Conservation (phyloP, 768 basidiomycete genomes). For the Tylopilus cervinicoccineus region DNA sequence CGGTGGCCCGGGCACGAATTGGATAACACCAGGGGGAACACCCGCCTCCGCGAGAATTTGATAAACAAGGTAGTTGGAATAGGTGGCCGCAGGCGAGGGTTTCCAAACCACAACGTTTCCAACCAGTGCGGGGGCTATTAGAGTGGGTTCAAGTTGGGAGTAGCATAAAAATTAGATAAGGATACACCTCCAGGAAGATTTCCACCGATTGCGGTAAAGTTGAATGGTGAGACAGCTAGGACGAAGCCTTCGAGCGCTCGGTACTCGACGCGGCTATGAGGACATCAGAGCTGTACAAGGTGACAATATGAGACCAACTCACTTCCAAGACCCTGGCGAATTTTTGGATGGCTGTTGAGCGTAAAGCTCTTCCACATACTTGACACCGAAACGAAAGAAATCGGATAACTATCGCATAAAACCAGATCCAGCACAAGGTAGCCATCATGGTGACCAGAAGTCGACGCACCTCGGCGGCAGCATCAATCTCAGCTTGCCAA, state of each 20-base stretch:
- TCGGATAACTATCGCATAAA: conserved; percentile 58
- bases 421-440: conserved; percentile 1
- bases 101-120: conserved; percentile 98
- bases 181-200: conserved; percentile 75
- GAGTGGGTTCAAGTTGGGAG: neutral
- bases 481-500: conserved; percentile 99
- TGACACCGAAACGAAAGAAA: conserved; percentile 95
- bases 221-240: conserved; percentile 96
- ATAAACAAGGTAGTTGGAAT: conserved; percentile 90
- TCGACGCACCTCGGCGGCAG: conserved; percentile 84
- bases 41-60: conserved; percentile 93
- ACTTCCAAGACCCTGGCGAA: conserved; percentile 91
- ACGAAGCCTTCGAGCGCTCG: conserved; percentile 98
- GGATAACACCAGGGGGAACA: conserved; percentile 90
- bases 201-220: conserved; percentile 97
- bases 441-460: neutral
- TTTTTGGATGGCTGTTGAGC: conserved; percentile 87
- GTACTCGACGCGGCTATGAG: conserved; percentile 83
- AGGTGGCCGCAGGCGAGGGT: conserved; percentile 91
- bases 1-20: conserved; percentile 91
- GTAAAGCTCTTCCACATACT: conserved; percentile 95
- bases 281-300: conserved; percentile 5
- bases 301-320: conserved; percentile 31
- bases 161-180: neutral
- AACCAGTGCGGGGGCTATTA: conserved; percentile 79